Evolutionary conservation across 2,329 filamentous ascomycete species (phyloP).

Genomic region (Aspergillus uvarum): DNA sequence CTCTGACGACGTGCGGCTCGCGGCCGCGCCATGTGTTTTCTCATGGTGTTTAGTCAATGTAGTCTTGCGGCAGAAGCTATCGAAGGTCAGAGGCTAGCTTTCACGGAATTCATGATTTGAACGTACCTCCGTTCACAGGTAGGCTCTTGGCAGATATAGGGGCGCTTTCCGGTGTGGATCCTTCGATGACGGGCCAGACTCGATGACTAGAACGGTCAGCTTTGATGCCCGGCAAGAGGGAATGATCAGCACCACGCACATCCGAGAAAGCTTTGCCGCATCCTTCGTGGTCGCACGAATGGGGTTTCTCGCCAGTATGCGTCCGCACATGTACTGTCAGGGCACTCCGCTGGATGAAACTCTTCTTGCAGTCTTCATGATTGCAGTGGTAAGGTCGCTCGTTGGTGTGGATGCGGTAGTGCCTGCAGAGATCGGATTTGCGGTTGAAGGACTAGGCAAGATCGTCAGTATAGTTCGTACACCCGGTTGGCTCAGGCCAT

Average conservation of each 20-base stretch:
- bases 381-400: constrained; percentile 49
- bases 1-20: constrained; percentile 38
- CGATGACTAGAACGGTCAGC: constrained; percentile 33
- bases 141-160: constrained; percentile 43
- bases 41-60: constrained; percentile 44
- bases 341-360: constrained; percentile 50
- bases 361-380: constrained; percentile 47
- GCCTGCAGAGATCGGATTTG: constrained; percentile 49
- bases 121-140: constrained; percentile 41
- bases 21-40: constrained; percentile 38
- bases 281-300: constrained; percentile 44
- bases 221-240: not conserved
- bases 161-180: constrained; percentile 43
- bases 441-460: constrained; percentile 47
- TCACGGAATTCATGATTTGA: not conserved
- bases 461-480: constrained; percentile 3
- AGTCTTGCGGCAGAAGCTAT: constrained; percentile 43
- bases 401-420: constrained; percentile 50
- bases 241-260: constrained; percentile 28
- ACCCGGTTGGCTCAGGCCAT: not conserved
- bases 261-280: constrained; percentile 48
- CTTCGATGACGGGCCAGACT: constrained; percentile 43
- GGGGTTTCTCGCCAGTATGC: constrained; percentile 47
- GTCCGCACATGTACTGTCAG: constrained; percentile 48
- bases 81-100: not conserved